These are phyloP conservation scores for Trypanosoma vivax DNA, from an alignment of 208 protist genomes.

Conservation along the genomic window DNA sequence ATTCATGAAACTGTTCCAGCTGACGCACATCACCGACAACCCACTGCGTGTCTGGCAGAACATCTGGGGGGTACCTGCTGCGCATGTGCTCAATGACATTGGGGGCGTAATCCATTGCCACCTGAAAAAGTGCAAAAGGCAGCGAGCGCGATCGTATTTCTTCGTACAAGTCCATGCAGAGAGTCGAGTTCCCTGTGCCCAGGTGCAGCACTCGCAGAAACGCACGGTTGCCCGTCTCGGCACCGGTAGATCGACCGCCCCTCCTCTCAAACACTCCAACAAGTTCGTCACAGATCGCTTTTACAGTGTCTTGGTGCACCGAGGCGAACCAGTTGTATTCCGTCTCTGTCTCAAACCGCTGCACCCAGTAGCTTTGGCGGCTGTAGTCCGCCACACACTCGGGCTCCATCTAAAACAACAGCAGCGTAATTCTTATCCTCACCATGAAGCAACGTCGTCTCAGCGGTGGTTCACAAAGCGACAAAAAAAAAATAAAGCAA, in stretches of 20 bases:
- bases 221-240: background rate
- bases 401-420: too few species aligned
- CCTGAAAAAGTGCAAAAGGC: slow-evolving; percentile 51
- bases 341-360: slow-evolving; percentile 55
- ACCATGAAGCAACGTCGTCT: background rate
- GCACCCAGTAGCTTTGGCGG: slow-evolving; percentile 70
- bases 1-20: slow-evolving; percentile 27
- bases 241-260: background rate
- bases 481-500: slow-evolving; percentile 9
- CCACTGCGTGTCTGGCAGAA: slow-evolving; percentile 52
- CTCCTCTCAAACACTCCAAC: slow-evolving; percentile 26
- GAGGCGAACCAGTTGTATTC: slow-evolving; percentile 84
- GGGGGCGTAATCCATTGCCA: slow-evolving; percentile 76
- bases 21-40: slow-evolving; percentile 70
- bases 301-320: slow-evolving; percentile 46
- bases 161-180: slow-evolving; percentile 54
- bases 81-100: slow-evolving; percentile 76
- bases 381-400: slow-evolving; percentile 57
- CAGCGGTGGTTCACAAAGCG: background rate
- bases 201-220: slow-evolving; percentile 64
- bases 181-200: slow-evolving; percentile 70
- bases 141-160: slow-evolving; percentile 17
- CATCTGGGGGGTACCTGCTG: slow-evolving; percentile 29
- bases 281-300: slow-evolving; percentile 36
- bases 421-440: too few species aligned